Base-by-base conservation (phyloP, 1,284 basidiomycete species). In the Irpex lacteus region DNA sequence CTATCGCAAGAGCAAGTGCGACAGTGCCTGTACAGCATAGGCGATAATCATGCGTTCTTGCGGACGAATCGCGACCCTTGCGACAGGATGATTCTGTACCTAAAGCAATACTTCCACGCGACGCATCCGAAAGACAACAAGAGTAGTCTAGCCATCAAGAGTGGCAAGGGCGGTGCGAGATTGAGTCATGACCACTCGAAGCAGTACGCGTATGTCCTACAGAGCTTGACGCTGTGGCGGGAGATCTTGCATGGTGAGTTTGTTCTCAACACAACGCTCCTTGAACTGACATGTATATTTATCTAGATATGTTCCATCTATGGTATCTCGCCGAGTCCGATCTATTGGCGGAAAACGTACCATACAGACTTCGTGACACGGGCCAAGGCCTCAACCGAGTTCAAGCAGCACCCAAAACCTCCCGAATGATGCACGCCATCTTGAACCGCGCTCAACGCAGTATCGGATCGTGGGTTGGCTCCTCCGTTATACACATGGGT, bases 351-450 rank as follows among this genome's bases (percentile, higher is more conserved):
- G 86, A 92, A 69, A 85, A 80, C 38, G 78, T 88, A 21, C 73
- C 84, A 1, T 94, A 94, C 74, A 88, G 91, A 50, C 81, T 94
- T 53, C 85, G 90, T 44, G 91, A 94, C 72, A 94, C 91, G 0
- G 91, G 91, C 18, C 91, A 94, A 72, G 91, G 91, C 36, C 80
- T 93, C 61, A 94, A 94, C 76, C 87, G 92, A 60, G 90, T 94
- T 5, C 92, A 94, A 73, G 84, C 87, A 0, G 85, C 91, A 5
- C 92, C 92, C 9, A 94, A 92, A 75, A 94, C 92, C 0, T 87
- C 90, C 11, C 85, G 89, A 21, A 87, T 91, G 85, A 94, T 94
- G 91, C 90, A 92, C 72, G 83, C 81, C 21, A 92, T 94, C 69
- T 83, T 94, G 34, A 84, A 92, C 68, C 88, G 89, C 69, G 90